These are phyloP conservation scores for Phenoliferia sp. DNA, from an alignment of 1,284 basidiomycete species.

Conservation along the genomic window DNA sequence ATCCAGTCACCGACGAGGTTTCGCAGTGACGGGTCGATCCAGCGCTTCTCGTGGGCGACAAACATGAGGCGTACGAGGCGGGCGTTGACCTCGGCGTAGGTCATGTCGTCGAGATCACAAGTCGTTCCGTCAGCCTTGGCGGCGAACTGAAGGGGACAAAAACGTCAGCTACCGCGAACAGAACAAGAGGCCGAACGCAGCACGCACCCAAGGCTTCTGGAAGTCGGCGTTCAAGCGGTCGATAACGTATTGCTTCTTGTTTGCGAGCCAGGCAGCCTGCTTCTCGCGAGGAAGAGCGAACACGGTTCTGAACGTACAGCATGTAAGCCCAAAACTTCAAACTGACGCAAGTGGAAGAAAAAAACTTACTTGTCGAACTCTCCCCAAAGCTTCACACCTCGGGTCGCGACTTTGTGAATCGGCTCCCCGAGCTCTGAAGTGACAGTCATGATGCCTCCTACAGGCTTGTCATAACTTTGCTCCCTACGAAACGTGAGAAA, in stretches of 20 bases:
- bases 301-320: slow-evolving; percentile 52
- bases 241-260: slow-evolving; percentile 85
- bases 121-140: slow-evolving; percentile 85
- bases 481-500: slow-evolving; percentile 47
- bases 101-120: slow-evolving; percentile 90
- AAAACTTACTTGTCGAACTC: slow-evolving; percentile 74
- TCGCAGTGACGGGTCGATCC: slow-evolving; percentile 90
- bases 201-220: slow-evolving; percentile 56
- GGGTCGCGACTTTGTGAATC: slow-evolving; percentile 97
- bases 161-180: background rate
- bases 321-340: background rate
- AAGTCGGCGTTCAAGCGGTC: slow-evolving; percentile 90
- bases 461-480: slow-evolving; percentile 88
- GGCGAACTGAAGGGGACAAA: slow-evolving; percentile 56
- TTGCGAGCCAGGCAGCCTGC: slow-evolving; percentile 76
- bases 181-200: background rate
- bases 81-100: slow-evolving; percentile 90
- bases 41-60: slow-evolving; percentile 81
- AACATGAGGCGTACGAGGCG: slow-evolving; percentile 92
- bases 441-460: slow-evolving; percentile 93
- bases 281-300: slow-evolving; percentile 96
- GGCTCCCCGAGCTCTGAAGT: slow-evolving; percentile 97
- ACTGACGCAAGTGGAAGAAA: background rate
- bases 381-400: slow-evolving; percentile 94
- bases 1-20: slow-evolving; percentile 97